Conservation (phyloP, 163 green algal genomes). For the Volvox carteri region DNA sequence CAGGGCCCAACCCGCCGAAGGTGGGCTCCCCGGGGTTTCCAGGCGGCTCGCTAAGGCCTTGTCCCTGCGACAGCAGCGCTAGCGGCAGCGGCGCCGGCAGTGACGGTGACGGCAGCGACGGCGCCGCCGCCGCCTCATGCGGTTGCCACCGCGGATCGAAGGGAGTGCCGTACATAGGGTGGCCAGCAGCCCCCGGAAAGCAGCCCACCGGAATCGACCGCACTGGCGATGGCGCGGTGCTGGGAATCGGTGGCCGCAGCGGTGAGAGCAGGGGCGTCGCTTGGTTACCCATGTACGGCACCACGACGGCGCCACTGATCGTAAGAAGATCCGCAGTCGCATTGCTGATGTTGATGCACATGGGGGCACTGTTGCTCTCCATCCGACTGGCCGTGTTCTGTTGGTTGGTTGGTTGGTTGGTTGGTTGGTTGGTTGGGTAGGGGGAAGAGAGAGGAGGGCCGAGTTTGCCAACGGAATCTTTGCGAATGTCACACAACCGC, state of each 20-base stretch:
- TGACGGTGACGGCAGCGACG: background rate
- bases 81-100: background rate
- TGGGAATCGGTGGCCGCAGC: background rate
- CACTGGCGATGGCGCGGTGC: background rate
- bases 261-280: background rate
- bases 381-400: conserved; percentile 62
- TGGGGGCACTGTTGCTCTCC: conserved; percentile 47
- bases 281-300: background rate
- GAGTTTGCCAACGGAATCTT: no score
- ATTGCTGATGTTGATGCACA: conserved; percentile 50
- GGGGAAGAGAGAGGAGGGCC: background rate
- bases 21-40: no score
- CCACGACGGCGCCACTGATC: background rate
- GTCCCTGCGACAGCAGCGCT: background rate
- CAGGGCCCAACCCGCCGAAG: no score
- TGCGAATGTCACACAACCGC: no score
- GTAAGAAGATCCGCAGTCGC: conserved; percentile 26
- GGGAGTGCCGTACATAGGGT: background rate
- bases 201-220: no score
- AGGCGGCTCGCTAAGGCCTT: background rate
- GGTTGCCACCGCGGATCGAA: background rate
- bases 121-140: background rate
- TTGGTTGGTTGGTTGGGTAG: conserved; percentile 43
- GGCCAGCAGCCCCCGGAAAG: background rate
- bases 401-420: background rate